These are phyloP conservation scores for Linum trigynum DNA, from an alignment of 345 rosid species.

Conservation along the genomic window DNA sequence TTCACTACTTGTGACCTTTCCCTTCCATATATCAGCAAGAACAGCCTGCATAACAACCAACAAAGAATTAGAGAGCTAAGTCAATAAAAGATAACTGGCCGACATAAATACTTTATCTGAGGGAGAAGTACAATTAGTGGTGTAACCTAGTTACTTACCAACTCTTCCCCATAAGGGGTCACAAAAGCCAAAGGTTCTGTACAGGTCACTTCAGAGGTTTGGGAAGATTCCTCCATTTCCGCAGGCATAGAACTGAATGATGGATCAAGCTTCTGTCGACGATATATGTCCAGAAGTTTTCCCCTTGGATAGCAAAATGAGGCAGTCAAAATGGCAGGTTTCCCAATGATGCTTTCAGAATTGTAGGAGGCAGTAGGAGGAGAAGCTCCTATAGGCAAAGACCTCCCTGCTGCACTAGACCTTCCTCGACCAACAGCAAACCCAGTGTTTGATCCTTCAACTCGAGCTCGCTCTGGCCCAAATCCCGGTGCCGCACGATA, in stretches of 20 bases:
- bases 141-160: slow-evolving; percentile 32
- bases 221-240: slow-evolving; percentile 45
- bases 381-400: slow-evolving; percentile 19
- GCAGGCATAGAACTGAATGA: slow-evolving; percentile 33
- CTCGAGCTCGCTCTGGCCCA: slow-evolving; percentile 57
- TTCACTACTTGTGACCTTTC: slow-evolving; percentile 52
- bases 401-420: slow-evolving; percentile 33
- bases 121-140: not conserved
- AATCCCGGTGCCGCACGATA: slow-evolving; percentile 79
- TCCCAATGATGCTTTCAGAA: slow-evolving; percentile 34
- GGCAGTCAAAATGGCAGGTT: slow-evolving; percentile 21
- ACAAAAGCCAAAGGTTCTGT: slow-evolving; percentile 66
- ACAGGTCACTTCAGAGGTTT: slow-evolving; percentile 30
- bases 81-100: not conserved
- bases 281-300: slow-evolving; percentile 68
- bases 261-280: slow-evolving; percentile 30
- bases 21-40: slow-evolving; percentile 58
- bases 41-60: slow-evolving; percentile 31
- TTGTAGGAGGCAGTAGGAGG: slow-evolving; percentile 22
- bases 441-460: slow-evolving; percentile 51
- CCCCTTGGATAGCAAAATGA: slow-evolving; percentile 64
- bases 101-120: not conserved
- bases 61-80: not conserved
- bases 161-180: slow-evolving; percentile 61
- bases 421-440: slow-evolving; percentile 81